Base-by-base conservation (phyloP, 1,139 yeast genomes). In the Taphrina betulina region DNA sequence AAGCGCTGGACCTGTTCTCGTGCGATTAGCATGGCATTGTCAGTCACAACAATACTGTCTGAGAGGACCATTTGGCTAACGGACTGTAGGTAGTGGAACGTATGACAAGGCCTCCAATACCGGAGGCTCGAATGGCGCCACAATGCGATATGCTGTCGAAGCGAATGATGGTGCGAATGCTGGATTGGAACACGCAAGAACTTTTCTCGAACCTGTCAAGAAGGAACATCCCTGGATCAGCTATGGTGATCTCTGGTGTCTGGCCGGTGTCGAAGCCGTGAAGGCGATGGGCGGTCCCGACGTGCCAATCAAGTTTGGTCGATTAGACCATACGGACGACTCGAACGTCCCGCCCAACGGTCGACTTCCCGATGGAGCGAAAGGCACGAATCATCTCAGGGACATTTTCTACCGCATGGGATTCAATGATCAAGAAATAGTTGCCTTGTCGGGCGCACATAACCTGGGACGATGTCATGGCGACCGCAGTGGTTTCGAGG, bases 201-300 rank as follows among this genome's bases (percentile, higher is more conserved):
- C 78, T 60, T 86, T 86, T 68, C 73, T 87, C 64, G 73, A 74
- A 57, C 80, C 86, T 53, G 77, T 89, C 64, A 71, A 75, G 54
- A 73, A 74, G 42, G 70, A 80, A 67, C 82, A 77, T 71, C 86
- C 90, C 23, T 87, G 94, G 85, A 69, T 89, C 48, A 80, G 89
- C 24, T 77, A 85, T 69, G 96, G 96, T 66, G 96, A 89, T 70
- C 77, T 89, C 67, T 87, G 85, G 79, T 87, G 96, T 20, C 74
- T 89, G 42, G 94, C 83, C 50, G 96, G 96, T 63, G 95, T 88
- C 56, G 79, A 75, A 57, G 95, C 90, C 8, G 75, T 89, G 57
- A 96, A 89, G 73, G 96, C 87, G 71, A 69, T 84, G 70, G 83
- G 83, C 57, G 96, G 96, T 14, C 96, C 96, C 95, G 96, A 58